Conservation (phyloP, 352 stramenopile genomes). For the Globisporangium paddicum region DNA sequence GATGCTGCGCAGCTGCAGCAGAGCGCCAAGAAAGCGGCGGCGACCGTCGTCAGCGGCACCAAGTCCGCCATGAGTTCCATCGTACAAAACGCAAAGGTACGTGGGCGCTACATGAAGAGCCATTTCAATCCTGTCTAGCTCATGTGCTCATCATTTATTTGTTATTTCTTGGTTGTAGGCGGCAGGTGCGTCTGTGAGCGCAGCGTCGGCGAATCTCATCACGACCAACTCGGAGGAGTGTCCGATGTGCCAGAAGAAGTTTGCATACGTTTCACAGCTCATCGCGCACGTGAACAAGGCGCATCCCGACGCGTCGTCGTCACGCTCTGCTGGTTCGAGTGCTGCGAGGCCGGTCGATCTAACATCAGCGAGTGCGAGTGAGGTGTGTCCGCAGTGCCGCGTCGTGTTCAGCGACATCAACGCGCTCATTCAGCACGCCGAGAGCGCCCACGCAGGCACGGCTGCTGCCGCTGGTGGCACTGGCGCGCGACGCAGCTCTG, state of each 20-base stretch:
- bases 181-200: slow-evolving; percentile 10
- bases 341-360: slow-evolving; percentile 1
- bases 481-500: not conserved
- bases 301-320: slow-evolving; percentile 39
- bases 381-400: slow-evolving; percentile 70
- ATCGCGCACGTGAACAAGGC: slow-evolving; percentile 71
- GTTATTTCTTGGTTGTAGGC: slow-evolving; percentile 5
- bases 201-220: slow-evolving; percentile 15
- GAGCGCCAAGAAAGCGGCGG: slow-evolving; percentile 27
- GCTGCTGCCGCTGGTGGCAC: slow-evolving; percentile 13
- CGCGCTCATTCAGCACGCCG: slow-evolving; percentile 57
- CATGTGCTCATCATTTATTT: not conserved
- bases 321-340: not conserved
- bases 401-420: slow-evolving; percentile 46
- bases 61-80: slow-evolving; percentile 39
- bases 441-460: slow-evolving; percentile 32
- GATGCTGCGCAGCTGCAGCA: slow-evolving; percentile 16
- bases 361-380: slow-evolving; percentile 17
- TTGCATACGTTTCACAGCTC: slow-evolving; percentile 64
- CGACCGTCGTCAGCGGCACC: slow-evolving; percentile 29
- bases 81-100: slow-evolving; percentile 43
- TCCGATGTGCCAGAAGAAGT: slow-evolving; percentile 71
- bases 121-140: not conserved
- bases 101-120: not conserved
- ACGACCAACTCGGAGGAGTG: slow-evolving; percentile 51